Base-by-base conservation (phyloP, 805 yeast genomes). In the Candida cerambycidarum region DNA sequence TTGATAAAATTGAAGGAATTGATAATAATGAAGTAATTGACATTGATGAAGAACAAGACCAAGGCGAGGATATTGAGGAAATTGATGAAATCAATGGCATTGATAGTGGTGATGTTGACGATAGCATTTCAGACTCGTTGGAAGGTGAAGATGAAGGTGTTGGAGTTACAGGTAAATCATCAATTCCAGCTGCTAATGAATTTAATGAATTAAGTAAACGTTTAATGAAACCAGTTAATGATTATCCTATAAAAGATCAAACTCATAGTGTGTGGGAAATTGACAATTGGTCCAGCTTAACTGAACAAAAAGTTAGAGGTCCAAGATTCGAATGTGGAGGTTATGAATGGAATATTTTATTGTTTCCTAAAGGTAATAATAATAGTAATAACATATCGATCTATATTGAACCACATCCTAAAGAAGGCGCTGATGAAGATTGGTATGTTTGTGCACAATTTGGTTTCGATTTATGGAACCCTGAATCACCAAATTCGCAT, bases 361-460 rank as follows among this genome's bases (percentile, higher is more conserved):
- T 92, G 27, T 87, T 89, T 58, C 96, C 96, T 0, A 76, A 75
- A 38, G 93, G 95, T 1, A 85, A 83, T 53, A 71, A 76, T 36
- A 70, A 77, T 39, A 72, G 72, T 46, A 68, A 73, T 43, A 37
- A 47, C 10, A 61, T 88, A 6, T 88, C 97, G 0, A 62, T 89
- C 18, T 93, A 89, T 60, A 66, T 93, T 48, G 96, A 89, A 53
- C 93, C 96, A 0, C 76, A 79, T 46, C 80, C 80, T 13, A 54
- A 60, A 19, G 24, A 33, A 19, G 7, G 17, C 11, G 10, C 14
- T 9, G 31, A 41, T 27, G 43, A 41, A 13, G 77, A 78, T 43
- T 89, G 96, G 96, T 81, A 82, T 43, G 83, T 80, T n/a, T 89
- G 97, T 65, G 95, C 93, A 2, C 95, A 89, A 55, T 93, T 93